A percentile compares a stretch with the other conserved stretches of the same genome.
Evolutionary conservation across 768 basidiomycete species (phyloP).

Genomic region (Termitomyces sp.): DNA sequence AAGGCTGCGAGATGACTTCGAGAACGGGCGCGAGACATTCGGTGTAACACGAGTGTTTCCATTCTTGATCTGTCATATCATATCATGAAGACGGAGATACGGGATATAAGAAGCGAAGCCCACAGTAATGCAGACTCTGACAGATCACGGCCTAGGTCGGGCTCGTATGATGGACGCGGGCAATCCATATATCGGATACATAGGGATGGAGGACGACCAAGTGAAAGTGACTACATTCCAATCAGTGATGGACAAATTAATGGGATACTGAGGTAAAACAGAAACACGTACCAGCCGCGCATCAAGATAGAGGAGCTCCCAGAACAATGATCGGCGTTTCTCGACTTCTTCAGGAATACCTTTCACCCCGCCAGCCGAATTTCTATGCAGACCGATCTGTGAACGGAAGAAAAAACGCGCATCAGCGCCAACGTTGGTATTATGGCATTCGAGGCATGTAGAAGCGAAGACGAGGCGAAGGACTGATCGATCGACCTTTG

Average conservation of each 20-base stretch:
- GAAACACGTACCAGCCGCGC: constrained; percentile 42
- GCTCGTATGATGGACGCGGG: constrained; percentile 37
- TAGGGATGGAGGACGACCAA: constrained; percentile 65
- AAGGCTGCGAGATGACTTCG: constrained; percentile 49
- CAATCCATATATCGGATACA: constrained; percentile 59
- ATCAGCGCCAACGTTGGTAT: background rate
- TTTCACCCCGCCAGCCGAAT: constrained; percentile 51
- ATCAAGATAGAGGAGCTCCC: constrained; percentile 66
- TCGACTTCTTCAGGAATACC: constrained; percentile 68
- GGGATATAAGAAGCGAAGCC: constrained; percentile 8
- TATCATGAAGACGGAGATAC: background rate
- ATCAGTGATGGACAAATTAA: background rate
- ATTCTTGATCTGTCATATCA: constrained; percentile 51
- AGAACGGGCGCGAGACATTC: constrained; percentile 58
- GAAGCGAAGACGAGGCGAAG: constrained; percentile 38
- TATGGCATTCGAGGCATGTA: background rate
- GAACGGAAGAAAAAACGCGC: background rate
- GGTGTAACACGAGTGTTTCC: constrained; percentile 61
- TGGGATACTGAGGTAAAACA: constrained; percentile 1
- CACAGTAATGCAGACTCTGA: constrained; percentile 37
- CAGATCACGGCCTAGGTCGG: constrained; percentile 30
- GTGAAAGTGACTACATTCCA: constrained; percentile 44
- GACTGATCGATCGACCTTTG: constrained; percentile 27
- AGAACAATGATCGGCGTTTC: constrained; percentile 61
- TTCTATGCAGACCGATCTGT: constrained; percentile 26